Conservation (phyloP, 192 early-diverging fungal species). For the Rhizophagus clarus region DNA sequence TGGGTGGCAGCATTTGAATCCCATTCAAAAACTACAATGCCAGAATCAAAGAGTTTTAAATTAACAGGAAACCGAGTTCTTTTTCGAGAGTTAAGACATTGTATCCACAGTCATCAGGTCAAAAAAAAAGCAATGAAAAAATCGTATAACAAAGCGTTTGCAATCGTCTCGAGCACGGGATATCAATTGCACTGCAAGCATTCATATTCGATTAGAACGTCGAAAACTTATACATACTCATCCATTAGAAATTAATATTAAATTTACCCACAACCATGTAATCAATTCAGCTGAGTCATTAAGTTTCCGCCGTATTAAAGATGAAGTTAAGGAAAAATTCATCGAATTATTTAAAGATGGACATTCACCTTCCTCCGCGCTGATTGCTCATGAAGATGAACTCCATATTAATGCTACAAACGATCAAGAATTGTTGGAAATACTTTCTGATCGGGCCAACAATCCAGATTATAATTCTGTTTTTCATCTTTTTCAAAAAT, state of each 20-base stretch:
- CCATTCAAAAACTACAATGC: too few species aligned
- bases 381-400: not conserved
- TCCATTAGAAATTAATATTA: slow-evolving; percentile 17
- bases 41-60: too few species aligned
- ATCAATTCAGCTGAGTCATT: not conserved
- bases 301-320: not conserved
- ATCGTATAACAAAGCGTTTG: not conserved
- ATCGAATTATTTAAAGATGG: slow-evolving; percentile 10
- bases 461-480: slow-evolving; percentile 12
- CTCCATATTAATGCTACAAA: not conserved
- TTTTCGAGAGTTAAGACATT: too few species aligned
- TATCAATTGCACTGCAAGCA: too few species aligned
- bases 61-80: too few species aligned
- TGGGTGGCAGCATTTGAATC: too few species aligned
- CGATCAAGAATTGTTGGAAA: not conserved
- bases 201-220: too few species aligned
- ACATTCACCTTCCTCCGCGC: not conserved
- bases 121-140: too few species aligned
- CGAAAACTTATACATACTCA: too few species aligned
- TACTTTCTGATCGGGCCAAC: not conserved
- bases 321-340: not conserved
- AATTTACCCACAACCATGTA: not conserved
- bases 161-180: not conserved
- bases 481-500: slow-evolving; percentile 1
- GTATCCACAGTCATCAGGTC: too few species aligned